Evolutionary conservation across 2,329 filamentous ascomycete genomes (phyloP).

Genomic region (Xylariaceae sp.): DNA sequence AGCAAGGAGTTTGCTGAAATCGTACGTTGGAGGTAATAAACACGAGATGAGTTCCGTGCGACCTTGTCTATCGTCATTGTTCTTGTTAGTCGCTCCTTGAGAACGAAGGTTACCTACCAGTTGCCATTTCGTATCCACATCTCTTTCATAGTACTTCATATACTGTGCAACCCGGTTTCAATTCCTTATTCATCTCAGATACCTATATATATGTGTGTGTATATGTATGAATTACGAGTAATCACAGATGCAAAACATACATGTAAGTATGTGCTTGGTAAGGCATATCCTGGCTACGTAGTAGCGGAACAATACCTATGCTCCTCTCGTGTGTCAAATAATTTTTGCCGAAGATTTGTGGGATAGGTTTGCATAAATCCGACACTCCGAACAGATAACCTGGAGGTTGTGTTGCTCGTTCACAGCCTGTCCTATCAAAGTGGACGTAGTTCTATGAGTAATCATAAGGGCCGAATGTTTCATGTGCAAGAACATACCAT

Average conservation of each 20-base stretch:
- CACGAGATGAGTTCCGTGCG: slow-evolving; percentile 13
- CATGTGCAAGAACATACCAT: not conserved
- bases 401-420: not conserved
- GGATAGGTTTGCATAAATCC: not conserved
- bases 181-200: not conserved
- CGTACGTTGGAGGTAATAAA: slow-evolving; percentile 8
- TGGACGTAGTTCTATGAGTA: slow-evolving; percentile 6
- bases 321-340: slow-evolving; percentile 6
- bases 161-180: not conserved
- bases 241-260: not conserved
- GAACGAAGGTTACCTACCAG: slow-evolving; percentile 6
- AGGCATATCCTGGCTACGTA: no score
- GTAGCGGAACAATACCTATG: not conserved
- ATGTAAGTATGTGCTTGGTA: no score
- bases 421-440: not conserved
- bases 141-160: not conserved
- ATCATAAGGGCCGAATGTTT: slow-evolving; percentile 1
- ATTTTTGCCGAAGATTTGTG: not conserved
- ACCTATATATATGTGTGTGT: no score
- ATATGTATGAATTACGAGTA: not conserved
- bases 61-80: no score
- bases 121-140: slow-evolving; percentile 7
- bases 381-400: not conserved
- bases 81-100: not conserved
- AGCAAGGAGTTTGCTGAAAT: not conserved